These are phyloP conservation scores for Fusarium scirpi DNA, from an alignment of 2,329 filamentous ascomycete genomes.

Conservation along the genomic window DNA sequence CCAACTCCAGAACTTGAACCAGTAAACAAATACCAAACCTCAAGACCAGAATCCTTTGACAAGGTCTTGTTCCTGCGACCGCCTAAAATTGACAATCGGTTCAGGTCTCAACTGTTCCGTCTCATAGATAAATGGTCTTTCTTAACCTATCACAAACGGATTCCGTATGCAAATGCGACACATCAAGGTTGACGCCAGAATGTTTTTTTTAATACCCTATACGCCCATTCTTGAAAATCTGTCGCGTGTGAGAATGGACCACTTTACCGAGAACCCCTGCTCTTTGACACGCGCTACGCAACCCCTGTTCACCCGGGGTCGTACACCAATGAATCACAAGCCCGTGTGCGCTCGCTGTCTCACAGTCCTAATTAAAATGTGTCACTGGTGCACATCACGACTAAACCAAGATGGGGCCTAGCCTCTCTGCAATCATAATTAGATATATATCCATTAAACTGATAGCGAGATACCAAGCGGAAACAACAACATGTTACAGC, in stretches of 20 bases:
- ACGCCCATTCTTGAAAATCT: no score
- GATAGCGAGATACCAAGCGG: not conserved
- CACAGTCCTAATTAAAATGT: not conserved
- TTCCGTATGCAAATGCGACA: no score
- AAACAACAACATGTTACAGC: not conserved
- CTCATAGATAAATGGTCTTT: no score
- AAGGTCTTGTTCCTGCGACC: no score
- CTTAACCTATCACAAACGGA: no score
- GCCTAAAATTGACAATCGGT: no score
- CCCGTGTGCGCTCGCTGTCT: not conserved
- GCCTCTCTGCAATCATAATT: not conserved
- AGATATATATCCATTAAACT: rapidly evolving
- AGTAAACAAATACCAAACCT: no score
- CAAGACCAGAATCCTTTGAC: no score
- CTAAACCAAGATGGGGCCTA: not conserved
- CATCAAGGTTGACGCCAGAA: no score
- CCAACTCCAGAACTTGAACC: no score
- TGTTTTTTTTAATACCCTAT: no score
- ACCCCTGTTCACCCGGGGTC: not conserved
- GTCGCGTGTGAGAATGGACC: not conserved
- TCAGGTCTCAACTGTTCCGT: no score
- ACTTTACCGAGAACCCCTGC: not conserved
- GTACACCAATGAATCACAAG: not conserved
- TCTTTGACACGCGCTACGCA: not conserved
- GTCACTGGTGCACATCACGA: not conserved